Evolutionary conservation across 202 grass and related monocot species (phyloP), one percentile per base, ranked within the genome.

Genomic region (Zizania palustris): DNA sequence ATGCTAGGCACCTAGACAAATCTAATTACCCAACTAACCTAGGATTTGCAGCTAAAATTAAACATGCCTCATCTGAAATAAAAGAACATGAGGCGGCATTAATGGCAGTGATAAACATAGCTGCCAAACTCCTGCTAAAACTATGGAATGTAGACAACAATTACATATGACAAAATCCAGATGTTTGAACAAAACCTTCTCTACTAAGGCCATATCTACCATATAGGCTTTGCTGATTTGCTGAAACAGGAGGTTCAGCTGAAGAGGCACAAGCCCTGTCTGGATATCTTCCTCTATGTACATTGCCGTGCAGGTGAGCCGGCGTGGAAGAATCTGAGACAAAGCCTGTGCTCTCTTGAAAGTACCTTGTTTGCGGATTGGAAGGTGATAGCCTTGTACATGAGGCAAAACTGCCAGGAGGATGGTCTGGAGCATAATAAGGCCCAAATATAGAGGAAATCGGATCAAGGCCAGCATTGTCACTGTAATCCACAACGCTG

Each of bases 151-250:
- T 61, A 60, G 69, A 38, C 44, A 63, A 84, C 28, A 28, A 28
- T 89, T 88, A 97, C 90, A 93, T 85, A 45, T 86, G 82, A 75
- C 95, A 94, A 86, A 90, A 93, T 66, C 84, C 91, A 88, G 88
- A 90, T 79, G 86, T 91, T 91, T 92, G 88, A 66, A 91, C 91
- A 90, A 87, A 87, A 88, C 86, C 84, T 63, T 87, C 91, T 81
- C 84, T 74, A 65, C 85, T 73, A 69, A 77, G 76, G 74, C 75
- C 60, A 74, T 85, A 83, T 62, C 75, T 72, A 87, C 84, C 78
- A 11, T 87, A 85, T 34, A 49, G 10, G 37, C 70, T 85, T 57
- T 56, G 71, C 68, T 84, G 67, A 28, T 80, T 77, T 21, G 45
- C 71, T 15, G 60, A 77, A 86, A 62, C 45, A 11, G 69, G 61